Evolutionary conservation across 441 rosid genomes (phyloP).

Genomic region (Pelargonium fulgidum): DNA sequence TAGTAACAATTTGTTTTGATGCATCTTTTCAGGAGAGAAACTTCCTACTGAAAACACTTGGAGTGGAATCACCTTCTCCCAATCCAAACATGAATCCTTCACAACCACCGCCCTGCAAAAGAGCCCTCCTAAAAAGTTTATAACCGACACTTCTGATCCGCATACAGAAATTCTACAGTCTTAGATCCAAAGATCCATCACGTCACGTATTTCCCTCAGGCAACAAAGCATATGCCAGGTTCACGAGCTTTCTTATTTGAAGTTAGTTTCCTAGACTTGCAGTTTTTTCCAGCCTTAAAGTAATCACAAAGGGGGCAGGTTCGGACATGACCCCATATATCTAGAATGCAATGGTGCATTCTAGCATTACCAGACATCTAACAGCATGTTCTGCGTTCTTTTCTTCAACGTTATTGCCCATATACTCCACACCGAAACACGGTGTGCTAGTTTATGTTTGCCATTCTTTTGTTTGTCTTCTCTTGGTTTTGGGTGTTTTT

Average conservation of each 20-base stretch:
- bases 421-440: conserved; percentile 30
- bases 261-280: conserved; percentile 44
- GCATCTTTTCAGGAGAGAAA: conserved; percentile 65
- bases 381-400: conserved; percentile 42
- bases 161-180: conserved; percentile 21
- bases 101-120: conserved; percentile 90
- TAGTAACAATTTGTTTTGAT: conserved; percentile 22
- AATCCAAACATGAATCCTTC: conserved; percentile 48
- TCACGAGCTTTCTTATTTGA: conserved; percentile 25
- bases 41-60: conserved; percentile 91
- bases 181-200: conserved; percentile 19
- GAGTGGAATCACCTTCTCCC: conserved; percentile 69
- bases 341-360: conserved; percentile 71
- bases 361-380: conserved; percentile 58
- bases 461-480: conserved; percentile 46
- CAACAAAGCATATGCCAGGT: conserved; percentile 24
- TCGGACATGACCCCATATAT: conserved; percentile 49
- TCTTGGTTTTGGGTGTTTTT: conserved; percentile 37
- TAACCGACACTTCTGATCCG: conserved; percentile 37
- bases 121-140: conserved; percentile 90
- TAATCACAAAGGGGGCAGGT: conserved; percentile 57
- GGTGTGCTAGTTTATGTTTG: conserved; percentile 40
- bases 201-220: conserved; percentile 22
- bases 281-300: conserved; percentile 56
- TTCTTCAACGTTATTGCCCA: conserved; percentile 18